Evolutionary conservation across 2,329 filamentous ascomycete genomes (phyloP), one percentile per base, ranked within the genome.

Genomic region (Thermoascus crustaceus): DNA sequence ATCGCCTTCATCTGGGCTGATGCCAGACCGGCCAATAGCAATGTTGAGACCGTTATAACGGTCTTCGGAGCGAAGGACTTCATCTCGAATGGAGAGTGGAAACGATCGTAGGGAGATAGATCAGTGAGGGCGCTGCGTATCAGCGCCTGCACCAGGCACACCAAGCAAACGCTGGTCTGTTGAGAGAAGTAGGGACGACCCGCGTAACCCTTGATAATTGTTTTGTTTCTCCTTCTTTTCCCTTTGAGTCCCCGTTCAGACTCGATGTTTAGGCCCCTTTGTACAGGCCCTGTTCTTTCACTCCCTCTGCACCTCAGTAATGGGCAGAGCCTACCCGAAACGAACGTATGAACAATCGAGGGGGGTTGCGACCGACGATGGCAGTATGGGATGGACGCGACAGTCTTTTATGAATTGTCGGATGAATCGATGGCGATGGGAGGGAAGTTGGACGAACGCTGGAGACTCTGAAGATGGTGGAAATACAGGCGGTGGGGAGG

Each of bases 171-270:
- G 36, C 29, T 29, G 39, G 31, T 34, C 25, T 46, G 39, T 32
- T 34, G 37, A 34, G 55, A 50, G 42, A 43, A 48, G 35, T 43
- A 53, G 57, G 56, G 48, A 62, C 58, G 58, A 49, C 58, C 58
- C 27, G 58, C 58, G 58, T 58, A 51, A 52, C 55, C 58, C 56
- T 60, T 40, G 30, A 30, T 32, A 44, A 39, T 41, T 29, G n/a
- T n/a, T n/a, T n/a, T n/a, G n/a, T 29, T 17, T 29, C 18, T 13
- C 26, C 26, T 29, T 16, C 3, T 17, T 13, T 9, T 29, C 13
- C 14, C 10, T 17, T 13, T 10, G 26, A 29, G 18, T 29, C 26
- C 18, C 18, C 26, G 11, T 29, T 29, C 26, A 18, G 14, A 18
- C 11, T 32, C 30, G 18, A 18, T 19, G 9, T 21, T 14, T 13